A percentile compares a stretch with the other conserved stretches of the same genome.
Evolutionary conservation across 257 asterid genomes (phyloP).

Genomic region (Verbascum thapsus): DNA sequence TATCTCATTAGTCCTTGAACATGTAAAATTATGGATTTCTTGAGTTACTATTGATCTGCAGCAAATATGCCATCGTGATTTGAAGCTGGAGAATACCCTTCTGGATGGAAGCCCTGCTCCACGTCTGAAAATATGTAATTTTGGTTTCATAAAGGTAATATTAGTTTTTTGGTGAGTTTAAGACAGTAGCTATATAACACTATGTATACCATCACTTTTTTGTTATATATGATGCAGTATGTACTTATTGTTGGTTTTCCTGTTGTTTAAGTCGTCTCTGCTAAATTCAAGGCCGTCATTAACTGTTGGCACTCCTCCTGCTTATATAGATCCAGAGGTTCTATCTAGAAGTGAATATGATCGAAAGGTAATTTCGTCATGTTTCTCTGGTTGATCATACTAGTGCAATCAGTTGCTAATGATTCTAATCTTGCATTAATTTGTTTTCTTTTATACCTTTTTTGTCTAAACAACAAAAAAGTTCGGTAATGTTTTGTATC

Average conservation of each 20-base stretch:
- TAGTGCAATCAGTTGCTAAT: background rate
- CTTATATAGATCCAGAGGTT: constrained; percentile 96
- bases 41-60: constrained; percentile 27
- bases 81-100: constrained; percentile 94
- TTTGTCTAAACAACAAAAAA: no score
- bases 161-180: background rate
- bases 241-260: constrained; percentile 13
- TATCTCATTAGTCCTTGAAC: background rate
- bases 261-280: constrained; percentile 66
- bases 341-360: constrained; percentile 91
- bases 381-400: constrained; percentile 2
- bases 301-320: constrained; percentile 98
- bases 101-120: constrained; percentile 93
- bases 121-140: constrained; percentile 88
- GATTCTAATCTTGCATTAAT: background rate
- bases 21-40: constrained; percentile 3
- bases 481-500: no score
- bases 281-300: constrained; percentile 95
- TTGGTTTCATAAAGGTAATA: constrained; percentile 90
- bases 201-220: background rate
- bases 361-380: constrained; percentile 64
- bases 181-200: background rate
- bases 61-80: constrained; percentile 97
- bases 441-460: background rate
- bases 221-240: background rate